A percentile compares a stretch with the other conserved stretches of the same genome.
phyloP scores from a whole-genome alignment of 2,329 filamentous ascomycete species.

The Fusarium sp. region DNA sequence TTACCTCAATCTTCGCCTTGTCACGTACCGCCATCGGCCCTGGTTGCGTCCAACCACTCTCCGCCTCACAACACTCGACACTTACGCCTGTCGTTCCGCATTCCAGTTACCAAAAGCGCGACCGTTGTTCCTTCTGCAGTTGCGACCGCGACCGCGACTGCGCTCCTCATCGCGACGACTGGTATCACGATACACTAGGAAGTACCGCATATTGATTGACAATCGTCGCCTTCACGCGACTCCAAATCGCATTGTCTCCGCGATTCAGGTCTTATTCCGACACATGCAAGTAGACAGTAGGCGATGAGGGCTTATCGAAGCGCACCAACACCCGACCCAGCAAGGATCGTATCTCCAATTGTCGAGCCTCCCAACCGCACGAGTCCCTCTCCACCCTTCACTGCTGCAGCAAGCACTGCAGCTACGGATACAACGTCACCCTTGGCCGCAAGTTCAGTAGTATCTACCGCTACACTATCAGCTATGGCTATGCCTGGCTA shows the following conservation, averaged over 20 bases:
- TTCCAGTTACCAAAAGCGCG: not conserved
- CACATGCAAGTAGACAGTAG: conserved; percentile 48
- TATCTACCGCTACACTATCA: conserved; percentile 14
- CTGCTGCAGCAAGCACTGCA: conserved; percentile 33
- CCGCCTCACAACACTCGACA: not conserved
- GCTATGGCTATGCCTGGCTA: conserved; percentile 62
- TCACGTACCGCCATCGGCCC: not conserved
- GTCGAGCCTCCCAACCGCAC: conserved; percentile 48
- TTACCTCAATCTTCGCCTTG: conserved; percentile 4
- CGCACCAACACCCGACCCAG: conserved; percentile 40
- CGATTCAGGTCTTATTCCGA: conserved; percentile 41
- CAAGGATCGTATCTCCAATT: conserved; percentile 45
- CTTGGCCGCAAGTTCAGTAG: conserved; percentile 6
- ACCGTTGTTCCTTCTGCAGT: not conserved
- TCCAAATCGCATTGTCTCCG: conserved; percentile 27
- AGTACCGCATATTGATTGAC: conserved; percentile 33
- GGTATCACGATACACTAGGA: conserved; percentile 31
- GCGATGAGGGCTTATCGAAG: conserved; percentile 47
- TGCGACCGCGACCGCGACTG: conserved; percentile 16
- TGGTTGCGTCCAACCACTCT: not conserved
- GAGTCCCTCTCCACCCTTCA: conserved; percentile 50
- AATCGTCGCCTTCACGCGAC: conserved; percentile 42
- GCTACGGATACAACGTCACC: conserved; percentile 9
- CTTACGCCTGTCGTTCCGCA: not conserved
- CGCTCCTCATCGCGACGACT: conserved; percentile 33